Base-by-base conservation (phyloP, 768 basidiomycete genomes). In the Dendrothele bispora region DNA sequence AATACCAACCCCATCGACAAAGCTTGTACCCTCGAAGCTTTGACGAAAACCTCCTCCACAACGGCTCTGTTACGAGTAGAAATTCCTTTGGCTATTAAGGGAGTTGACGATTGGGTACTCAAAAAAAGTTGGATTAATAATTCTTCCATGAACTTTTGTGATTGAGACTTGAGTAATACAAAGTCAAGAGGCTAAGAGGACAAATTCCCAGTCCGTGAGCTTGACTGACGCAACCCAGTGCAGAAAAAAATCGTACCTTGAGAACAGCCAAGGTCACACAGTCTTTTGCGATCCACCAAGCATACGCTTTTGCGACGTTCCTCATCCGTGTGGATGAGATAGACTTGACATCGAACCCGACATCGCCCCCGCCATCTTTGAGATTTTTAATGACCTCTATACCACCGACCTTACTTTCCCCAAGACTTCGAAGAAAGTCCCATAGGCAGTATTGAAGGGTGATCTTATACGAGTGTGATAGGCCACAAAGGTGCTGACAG, bases 361-460 rank as follows among this genome's bases (percentile, higher is more conserved):
- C 73, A 25, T 69, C 67, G 10, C 60, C 65, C 11, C 54, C 60
- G 32, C 69, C 71, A 18, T 76, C 77, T 36, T 78, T 71, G n/a
- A 77, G 71, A 49, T 75, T 81, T 62, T 88, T 89, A 57, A 90
- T 74, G 30, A 91, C 70, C 60, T 86, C 88, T 0, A 78, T 78
- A 6, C 92, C 91, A 2, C 92, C 91, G 28, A 94, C 89, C 25
- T 69, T 78, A 8, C 73, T 78, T 66, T 97, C 92, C 11, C 93
- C 95, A 36, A 98, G 71, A 50, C 91, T 91, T 7, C 95, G 86
- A 24, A 98, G 68, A 62, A 98, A 95, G 62, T 99, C 97, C 97
- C 97, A 99, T 5, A 98, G 69, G 56, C 85, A 91, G 64, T 91
- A 98, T 60, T 98, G 97, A 18, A 98, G 72, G 2, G 97, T 98